Evolutionary conservation across 352 stramenopile species (phyloP).

Genomic region (Pythium pectinolyticum): DNA sequence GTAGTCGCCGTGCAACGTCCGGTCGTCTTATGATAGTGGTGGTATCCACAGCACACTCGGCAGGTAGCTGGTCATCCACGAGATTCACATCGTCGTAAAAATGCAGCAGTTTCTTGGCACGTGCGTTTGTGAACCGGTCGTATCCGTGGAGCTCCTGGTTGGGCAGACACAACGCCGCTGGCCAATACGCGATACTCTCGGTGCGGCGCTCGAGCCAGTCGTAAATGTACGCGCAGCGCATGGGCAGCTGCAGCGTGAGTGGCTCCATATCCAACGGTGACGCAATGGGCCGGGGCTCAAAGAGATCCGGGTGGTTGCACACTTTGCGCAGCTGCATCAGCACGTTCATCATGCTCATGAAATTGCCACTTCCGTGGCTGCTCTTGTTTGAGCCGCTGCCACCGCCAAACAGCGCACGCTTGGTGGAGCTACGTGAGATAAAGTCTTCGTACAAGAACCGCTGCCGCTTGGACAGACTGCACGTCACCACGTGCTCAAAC

Average conservation of each 20-base stretch:
- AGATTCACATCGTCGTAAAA: constrained; percentile 29
- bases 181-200: constrained; percentile 35
- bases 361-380: constrained; percentile 83
- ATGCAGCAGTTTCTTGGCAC: constrained; percentile 1
- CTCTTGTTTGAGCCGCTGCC: constrained; percentile 47
- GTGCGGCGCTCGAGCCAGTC: constrained; percentile 49
- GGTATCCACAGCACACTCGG: constrained; percentile 8
- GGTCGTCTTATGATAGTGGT: not conserved
- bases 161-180: constrained; percentile 32
- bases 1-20: constrained; percentile 16
- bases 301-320: constrained; percentile 99
- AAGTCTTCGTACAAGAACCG: constrained; percentile 99
- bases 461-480: constrained; percentile 93
- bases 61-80: constrained; percentile 2
- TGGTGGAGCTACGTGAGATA: constrained; percentile 93
- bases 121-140: constrained; percentile 3
- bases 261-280: constrained; percentile 91
- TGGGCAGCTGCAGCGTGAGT: constrained; percentile 34
- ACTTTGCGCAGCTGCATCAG: constrained; percentile 98
- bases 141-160: constrained; percentile 38
- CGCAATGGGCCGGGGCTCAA: constrained; percentile 94
- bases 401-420: constrained; percentile 92
- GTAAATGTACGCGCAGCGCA: constrained; percentile 46
- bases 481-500: constrained; percentile 96
- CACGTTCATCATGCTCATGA: constrained; percentile 99